Evolutionary conservation across 768 basidiomycete species (phyloP), one percentile per base, ranked within the genome.

Genomic region (Trametes meyenii): DNA sequence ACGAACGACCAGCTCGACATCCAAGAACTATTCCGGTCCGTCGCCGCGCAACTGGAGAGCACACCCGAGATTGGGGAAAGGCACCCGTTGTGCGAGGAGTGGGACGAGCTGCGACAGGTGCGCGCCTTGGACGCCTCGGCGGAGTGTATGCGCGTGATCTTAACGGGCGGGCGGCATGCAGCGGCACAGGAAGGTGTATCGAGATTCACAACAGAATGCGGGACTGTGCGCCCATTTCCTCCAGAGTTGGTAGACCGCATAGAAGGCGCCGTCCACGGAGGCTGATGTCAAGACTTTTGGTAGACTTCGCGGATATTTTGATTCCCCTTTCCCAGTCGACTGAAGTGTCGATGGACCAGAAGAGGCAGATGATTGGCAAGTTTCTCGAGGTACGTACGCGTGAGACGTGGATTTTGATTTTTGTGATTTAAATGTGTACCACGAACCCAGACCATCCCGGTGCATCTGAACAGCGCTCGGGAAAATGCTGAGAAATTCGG

Each of bases 311-410:
- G 26, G 69, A 67, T 24, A 63, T 72, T 11, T 50, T 72, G 16
- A 62, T 72, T 8, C 71, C 71, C 7, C 50, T 72, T 12, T 66
- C 71, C 5, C 65, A 61, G 36, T 67, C 67, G 16, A 17, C 11
- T 6, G 24, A 67, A 61, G 63, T 60, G 39, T 46, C 40, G 11
- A 42, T 62, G 4, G 53, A 52, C 26, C 66, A 72, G 65, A 72
- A 72, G 68, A 63, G 50, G 24, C 26, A 69, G 17, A 72, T 72
- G 71, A 69, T 72, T 44, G 66, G 63, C 53, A 70, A 70, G 45
- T 72, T 72, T 59, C 49, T 70, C 33, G 71, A 72, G 65, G 70
- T 68, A 49, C 21, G 54, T 26, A 14, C 8, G 19, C 21, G 12
- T 50, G 19, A 21, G 13, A n/a, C 29, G 14, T 19, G 21, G 16